A percentile compares a stretch with the other conserved stretches of the same genome.
Evolutionary conservation across 2,329 filamentous ascomycete genomes (phyloP).

Genomic region (Alternaria arborescens): DNA sequence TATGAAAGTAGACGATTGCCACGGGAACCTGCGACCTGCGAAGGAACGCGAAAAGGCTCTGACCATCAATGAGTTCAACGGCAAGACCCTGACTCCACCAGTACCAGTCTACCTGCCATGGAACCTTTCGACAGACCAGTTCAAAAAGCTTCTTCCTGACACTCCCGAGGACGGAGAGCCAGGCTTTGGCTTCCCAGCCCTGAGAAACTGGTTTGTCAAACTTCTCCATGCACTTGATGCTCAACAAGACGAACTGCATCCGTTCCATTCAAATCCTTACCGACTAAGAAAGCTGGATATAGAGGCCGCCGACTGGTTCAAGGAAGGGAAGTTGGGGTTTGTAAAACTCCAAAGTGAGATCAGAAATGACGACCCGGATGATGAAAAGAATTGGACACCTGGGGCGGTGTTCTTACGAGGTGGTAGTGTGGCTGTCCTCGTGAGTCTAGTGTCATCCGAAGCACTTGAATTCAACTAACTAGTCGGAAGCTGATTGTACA

Average conservation of each 20-base stretch:
- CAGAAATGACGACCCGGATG: conserved; percentile 46
- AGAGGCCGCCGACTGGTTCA: conserved; percentile 64
- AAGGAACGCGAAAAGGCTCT: not conserved
- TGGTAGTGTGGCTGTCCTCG: conserved; percentile 66
- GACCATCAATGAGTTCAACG: conserved; percentile 6
- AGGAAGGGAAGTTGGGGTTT: conserved; percentile 60
- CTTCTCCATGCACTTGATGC: conserved; percentile 59
- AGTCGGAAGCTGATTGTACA: conserved; percentile 61
- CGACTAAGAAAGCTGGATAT: conserved; percentile 61
- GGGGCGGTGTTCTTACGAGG: conserved; percentile 67
- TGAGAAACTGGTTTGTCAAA: conserved; percentile 63
- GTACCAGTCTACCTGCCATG: conserved; percentile 55
- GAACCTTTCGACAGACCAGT: conserved; percentile 52
- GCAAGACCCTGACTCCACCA: conserved; percentile 33
- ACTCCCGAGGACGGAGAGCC: conserved; percentile 4
- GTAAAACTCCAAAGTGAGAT: conserved; percentile 64
- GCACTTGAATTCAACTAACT: not conserved
- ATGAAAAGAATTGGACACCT: conserved; percentile 57
- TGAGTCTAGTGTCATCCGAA: conserved; percentile 38
- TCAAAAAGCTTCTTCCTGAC: conserved; percentile 14
- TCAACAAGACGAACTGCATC: conserved; percentile 57
- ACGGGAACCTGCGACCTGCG: not conserved
- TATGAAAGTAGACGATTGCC: not conserved
- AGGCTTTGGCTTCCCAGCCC: conserved; percentile 58
- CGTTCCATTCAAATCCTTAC: conserved; percentile 63